Percentiles rank a stretch among this genome's conserved stretches.
phyloP scores from a whole-genome alignment of 1,139 yeast species.

The Taphrina confusa region DNA sequence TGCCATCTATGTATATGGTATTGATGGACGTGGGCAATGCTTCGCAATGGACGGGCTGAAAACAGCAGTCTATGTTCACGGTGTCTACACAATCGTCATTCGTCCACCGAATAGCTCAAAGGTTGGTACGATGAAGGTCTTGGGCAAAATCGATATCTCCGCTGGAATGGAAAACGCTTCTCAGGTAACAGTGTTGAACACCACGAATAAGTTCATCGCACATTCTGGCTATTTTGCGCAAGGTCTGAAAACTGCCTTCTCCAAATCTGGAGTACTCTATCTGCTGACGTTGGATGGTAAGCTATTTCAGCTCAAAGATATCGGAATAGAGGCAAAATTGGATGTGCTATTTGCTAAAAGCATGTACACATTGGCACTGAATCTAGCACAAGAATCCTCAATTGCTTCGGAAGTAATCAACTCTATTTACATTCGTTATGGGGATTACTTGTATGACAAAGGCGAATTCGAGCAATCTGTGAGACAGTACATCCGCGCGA shows the following conservation, averaged over 20 bases:
- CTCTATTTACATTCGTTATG: conserved; percentile 65
- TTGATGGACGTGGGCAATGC: conserved; percentile 59
- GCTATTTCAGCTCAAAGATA: conserved; percentile 67
- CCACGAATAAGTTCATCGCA: conserved; percentile 67
- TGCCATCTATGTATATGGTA: conserved; percentile 57
- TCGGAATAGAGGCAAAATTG: conserved; percentile 65
- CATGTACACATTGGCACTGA: conserved; percentile 70
- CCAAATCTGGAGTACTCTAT: conserved; percentile 59
- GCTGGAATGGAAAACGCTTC: conserved; percentile 45
- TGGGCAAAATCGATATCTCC: conserved; percentile 17
- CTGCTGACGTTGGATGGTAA: conserved; percentile 75
- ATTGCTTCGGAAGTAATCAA: conserved; percentile 51
- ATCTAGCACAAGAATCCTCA: conserved; percentile 57
- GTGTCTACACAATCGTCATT: conserved; percentile 59
- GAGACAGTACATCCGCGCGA: conserved; percentile 61
- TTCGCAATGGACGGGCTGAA: conserved; percentile 64
- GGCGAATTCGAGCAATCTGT: conserved; percentile 71
- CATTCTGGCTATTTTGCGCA: conserved; percentile 69
- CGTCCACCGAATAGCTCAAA: conserved; percentile 48
- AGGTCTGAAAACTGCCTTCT: conserved; percentile 59
- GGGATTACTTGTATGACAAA: conserved; percentile 66
- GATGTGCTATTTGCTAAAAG: conserved; percentile 70
- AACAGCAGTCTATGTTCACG: conserved; percentile 54
- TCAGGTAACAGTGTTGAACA: conserved; percentile 66
- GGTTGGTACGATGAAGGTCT: conserved; percentile 23